Base-by-base conservation (phyloP, 768 basidiomycete species). In the Mycena haematopus region DNA sequence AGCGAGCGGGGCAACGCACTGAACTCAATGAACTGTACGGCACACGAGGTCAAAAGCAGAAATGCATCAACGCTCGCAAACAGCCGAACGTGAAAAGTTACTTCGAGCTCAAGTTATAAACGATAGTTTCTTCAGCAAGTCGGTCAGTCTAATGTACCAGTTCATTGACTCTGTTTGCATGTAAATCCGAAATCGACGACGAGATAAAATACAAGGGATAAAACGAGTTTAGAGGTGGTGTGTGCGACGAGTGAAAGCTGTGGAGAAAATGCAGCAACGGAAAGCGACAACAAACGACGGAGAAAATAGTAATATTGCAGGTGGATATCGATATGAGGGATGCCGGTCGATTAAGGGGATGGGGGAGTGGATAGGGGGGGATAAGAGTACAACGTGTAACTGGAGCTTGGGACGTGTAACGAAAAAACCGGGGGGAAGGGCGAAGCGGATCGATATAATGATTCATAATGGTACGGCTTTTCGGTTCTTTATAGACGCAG, bases 281-380 rank as follows among this genome's bases (percentile, higher is more conserved):
- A 75, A 70, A 72, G 71, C 75, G 77, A 80, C 77, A 78, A 79
- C 74, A 76, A 75, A 80, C 76, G 78, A 79, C 74, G 75, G 75
- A 71, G 73, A 67, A 70, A 68, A 74, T 27, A 51, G 31, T 69
- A 58, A 63, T 60, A 67, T 66, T 66, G 65, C 65, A 58, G 54
- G 60, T 21, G 63, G 64, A 55, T 50, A 31, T 31, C 25, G 29
- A 21, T 55, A 51, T 56, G 58, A 44, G 56, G 33, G 53, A 61
- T 62, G 65, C 58, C 61, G 62, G 21, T 21, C 50, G 50, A 64
- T 67, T 67, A 64, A 60, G 49, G n/a, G 66, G 61, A 71, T 75
- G 52, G 67, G 66, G 51, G 59, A 58, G 42, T 65, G 49, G 36
- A 35, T 44, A 35, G 60, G 38, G 52, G 53, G 13, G 29, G 35